Conservation (phyloP, 495 filamentous ascomycete genomes). For the Penicillium cataractarum region DNA sequence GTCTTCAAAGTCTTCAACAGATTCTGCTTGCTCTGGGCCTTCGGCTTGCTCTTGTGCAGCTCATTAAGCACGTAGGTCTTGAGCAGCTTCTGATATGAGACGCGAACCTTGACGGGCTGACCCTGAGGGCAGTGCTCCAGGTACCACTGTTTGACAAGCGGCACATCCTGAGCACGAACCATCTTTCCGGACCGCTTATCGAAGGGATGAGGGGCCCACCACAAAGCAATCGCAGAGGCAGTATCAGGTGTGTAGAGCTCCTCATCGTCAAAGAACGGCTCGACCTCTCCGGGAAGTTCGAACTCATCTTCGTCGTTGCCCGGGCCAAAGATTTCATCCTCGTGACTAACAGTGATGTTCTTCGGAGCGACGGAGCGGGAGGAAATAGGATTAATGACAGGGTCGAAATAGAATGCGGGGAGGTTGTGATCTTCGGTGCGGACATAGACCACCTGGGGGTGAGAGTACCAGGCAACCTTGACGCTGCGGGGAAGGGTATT, state of each 20-base stretch:
- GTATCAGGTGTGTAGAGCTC: constrained; percentile 90
- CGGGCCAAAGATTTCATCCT: constrained; percentile 90
- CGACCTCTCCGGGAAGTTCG: constrained; percentile 74
- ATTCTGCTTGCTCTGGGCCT: constrained; percentile 94
- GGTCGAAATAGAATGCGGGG: constrained; percentile 97
- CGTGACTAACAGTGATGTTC: constrained; percentile 89
- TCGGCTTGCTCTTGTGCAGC: constrained; percentile 90
- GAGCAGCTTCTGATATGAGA: constrained; percentile 98
- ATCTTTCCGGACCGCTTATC: constrained; percentile 95
- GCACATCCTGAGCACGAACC: constrained; percentile 96
- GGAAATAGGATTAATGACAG: constrained; percentile 96
- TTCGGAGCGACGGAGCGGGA: constrained; percentile 92
- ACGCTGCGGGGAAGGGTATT: constrained; percentile 96
- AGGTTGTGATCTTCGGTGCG: constrained; percentile 85
- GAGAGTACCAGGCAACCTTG: constrained; percentile 88
- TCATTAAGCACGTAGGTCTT: constrained; percentile 98
- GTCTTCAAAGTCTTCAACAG: constrained; percentile 85
- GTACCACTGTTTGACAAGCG: constrained; percentile 98
- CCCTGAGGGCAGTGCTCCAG: constrained; percentile 90
- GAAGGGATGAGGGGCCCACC: constrained; percentile 99
- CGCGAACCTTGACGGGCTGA: constrained; percentile 95
- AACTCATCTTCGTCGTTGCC: constrained; percentile 92
- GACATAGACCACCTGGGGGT: constrained; percentile 91
- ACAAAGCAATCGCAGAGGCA: constrained; percentile 86
- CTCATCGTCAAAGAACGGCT: constrained; percentile 90